Conservation (phyloP, 2,329 filamentous ascomycete species). For the Aspergillus vadensis region DNA sequence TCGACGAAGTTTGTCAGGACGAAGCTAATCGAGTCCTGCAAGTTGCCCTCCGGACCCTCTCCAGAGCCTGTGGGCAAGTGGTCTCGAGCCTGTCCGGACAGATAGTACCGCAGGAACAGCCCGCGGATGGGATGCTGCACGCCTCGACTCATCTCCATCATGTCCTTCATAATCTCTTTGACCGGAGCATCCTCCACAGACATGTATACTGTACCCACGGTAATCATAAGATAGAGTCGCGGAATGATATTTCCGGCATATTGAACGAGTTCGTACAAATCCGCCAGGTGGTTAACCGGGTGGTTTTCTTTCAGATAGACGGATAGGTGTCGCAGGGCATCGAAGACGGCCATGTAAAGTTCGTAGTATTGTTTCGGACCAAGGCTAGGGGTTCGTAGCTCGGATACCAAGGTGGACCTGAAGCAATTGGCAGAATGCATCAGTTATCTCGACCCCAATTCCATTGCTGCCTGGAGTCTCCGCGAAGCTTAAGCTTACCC, state of each 20-base stretch:
- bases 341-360: constrained; percentile 98
- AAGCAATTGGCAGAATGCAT: constrained; percentile 22
- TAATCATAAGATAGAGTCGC: constrained; percentile 97
- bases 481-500: constrained; percentile 65
- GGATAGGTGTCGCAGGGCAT: constrained; percentile 92
- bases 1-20: constrained; percentile 98
- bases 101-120: constrained; percentile 92
- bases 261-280: constrained; percentile 95
- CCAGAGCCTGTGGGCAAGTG: constrained; percentile 77
- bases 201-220: constrained; percentile 99
- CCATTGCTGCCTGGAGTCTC: constrained; percentile 28
- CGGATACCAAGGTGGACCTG: constrained; percentile 97
- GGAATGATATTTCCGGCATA: constrained; percentile 98
- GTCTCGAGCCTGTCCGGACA: constrained; percentile 92
- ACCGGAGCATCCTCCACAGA: constrained; percentile 95
- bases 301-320: constrained; percentile 97
- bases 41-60: constrained; percentile 90
- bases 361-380: constrained; percentile 99
- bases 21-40: constrained; percentile 97
- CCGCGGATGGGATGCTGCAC: constrained; percentile 96
- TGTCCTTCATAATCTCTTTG: constrained; percentile 99
- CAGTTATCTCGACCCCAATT: constrained; percentile 12
- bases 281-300: constrained; percentile 94
- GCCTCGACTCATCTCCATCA: constrained; percentile 99
- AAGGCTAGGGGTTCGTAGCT: constrained; percentile 92